phyloP scores from a whole-genome alignment of 495 filamentous ascomycete genomes.

The Tuber calosporum region DNA sequence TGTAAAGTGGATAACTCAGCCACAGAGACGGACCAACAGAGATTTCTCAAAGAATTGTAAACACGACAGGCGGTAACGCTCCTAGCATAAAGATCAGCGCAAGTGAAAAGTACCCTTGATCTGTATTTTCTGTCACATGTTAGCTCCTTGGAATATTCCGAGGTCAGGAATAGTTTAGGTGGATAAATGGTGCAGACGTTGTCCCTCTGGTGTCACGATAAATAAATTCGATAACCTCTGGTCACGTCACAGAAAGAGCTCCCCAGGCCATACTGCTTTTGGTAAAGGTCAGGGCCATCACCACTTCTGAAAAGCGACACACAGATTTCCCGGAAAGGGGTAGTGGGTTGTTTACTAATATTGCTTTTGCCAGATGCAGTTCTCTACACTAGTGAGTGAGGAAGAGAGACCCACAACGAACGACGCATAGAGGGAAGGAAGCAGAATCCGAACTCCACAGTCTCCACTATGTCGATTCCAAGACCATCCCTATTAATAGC shows the following conservation, averaged over 20 bases:
- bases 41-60: not conserved
- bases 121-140: not conserved
- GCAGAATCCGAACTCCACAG: not conserved
- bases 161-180: not conserved
- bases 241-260: not conserved
- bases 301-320: too few species aligned
- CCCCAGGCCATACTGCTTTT: not conserved
- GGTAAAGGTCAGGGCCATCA: not conserved
- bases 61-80: not conserved
- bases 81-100: not conserved
- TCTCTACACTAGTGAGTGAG: not conserved
- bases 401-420: not conserved
- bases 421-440: not conserved
- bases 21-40: not conserved
- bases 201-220: not conserved
- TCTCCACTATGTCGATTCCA: not conserved
- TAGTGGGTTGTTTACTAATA: not conserved
- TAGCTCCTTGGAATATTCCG: not conserved
- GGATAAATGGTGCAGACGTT: not conserved
- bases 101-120: not conserved
- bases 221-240: too few species aligned
- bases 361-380: not conserved
- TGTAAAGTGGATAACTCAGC: not conserved
- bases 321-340: not conserved
- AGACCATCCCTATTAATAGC: not conserved